These are phyloP conservation scores for Pseudohyphozyma bogoriensis DNA, from an alignment of 768 basidiomycete species.

Conservation along the genomic window DNA sequence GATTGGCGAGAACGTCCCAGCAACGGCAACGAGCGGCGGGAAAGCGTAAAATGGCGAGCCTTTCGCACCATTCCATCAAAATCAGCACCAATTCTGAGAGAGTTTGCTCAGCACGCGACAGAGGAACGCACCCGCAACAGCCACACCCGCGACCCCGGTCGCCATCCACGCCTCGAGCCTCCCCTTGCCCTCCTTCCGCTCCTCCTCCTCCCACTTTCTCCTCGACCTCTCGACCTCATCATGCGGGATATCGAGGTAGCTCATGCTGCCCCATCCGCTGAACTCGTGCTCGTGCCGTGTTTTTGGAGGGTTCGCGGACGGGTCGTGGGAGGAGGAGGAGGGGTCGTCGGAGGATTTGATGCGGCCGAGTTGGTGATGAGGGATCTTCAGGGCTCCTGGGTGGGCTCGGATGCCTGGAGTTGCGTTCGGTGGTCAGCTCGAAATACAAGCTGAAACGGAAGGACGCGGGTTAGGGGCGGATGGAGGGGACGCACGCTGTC, in stretches of 20 bases:
- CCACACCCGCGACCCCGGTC: slow-evolving; percentile 46
- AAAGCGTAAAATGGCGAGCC: slow-evolving; percentile 52
- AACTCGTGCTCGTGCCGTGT: slow-evolving; percentile 60
- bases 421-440: neutral
- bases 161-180: slow-evolving; percentile 50
- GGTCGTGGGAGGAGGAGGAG: neutral
- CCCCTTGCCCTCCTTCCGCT: slow-evolving; percentile 34
- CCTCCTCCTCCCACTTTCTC: slow-evolving; percentile 34
- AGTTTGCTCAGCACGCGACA: slow-evolving; percentile 35
- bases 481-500: neutral
- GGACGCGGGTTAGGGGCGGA: too few relatives aligned
- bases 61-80: slow-evolving; percentile 51
- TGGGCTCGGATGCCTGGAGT: neutral
- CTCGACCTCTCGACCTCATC: slow-evolving; percentile 43
- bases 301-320: slow-evolving; percentile 37
- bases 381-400: neutral
- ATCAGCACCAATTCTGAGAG: slow-evolving; percentile 37
- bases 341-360: neutral
- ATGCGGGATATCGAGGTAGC: slow-evolving; percentile 43
- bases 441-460: neutral
- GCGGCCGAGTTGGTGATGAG: neutral
- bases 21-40: slow-evolving; percentile 53
- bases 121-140: slow-evolving; percentile 57
- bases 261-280: slow-evolving; percentile 57
- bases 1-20: slow-evolving; percentile 61